Base-by-base conservation (phyloP, 371 early-diverging fungal species). In the Rhizopus microsporus region DNA sequence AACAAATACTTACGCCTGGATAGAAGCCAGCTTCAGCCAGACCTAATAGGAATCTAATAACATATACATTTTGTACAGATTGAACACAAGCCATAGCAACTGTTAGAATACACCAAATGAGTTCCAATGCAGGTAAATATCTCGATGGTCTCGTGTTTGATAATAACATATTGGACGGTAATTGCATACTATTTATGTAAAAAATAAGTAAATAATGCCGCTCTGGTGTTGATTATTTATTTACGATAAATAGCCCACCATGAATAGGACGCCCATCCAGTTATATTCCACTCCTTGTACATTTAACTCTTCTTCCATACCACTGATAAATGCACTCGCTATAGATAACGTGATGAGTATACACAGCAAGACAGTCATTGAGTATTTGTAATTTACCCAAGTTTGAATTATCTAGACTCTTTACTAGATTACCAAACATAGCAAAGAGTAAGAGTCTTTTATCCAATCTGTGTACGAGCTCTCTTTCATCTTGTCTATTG, bases 1-100 rank as follows among this genome's bases (percentile, higher is more conserved):
- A 23, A 23, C 23, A 23, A 23, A 13, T 33, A 17, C 50, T 51
- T 74, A 74, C 71, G 7, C 73, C 77, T 47, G 88, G 85, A 51
- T 75, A 73, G 33, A 85, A 86, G 15, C 88, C 88, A 16, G 88
- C 80, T 67, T 88, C 86, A 37, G 78, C 74, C 4, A 80, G 66
- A 8, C 88, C 88, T 9, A 88, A 65, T n/a, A 83, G 60, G 39
- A 84, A 62, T 4, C 88, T 76, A 46, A 81, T 74, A 12, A 77
- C 30, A 52, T 84, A 75, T 4, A 85, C 66, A 7, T 62, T 68
- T 12, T 67, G 52, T 23, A 75, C 71, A 38, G 75, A 76, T n/a
- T 78, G 77, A 40, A 79, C 85, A 57, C 74, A 78, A 6, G 83
- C 85, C 85, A 86, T 86, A 17, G 75, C 68, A 43, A 84, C 63